Percentiles rank a stretch among this genome's conserved stretches.
Evolutionary conservation across 2,329 filamentous ascomycete species (phyloP).

Genomic region (Penicillium hordei): DNA sequence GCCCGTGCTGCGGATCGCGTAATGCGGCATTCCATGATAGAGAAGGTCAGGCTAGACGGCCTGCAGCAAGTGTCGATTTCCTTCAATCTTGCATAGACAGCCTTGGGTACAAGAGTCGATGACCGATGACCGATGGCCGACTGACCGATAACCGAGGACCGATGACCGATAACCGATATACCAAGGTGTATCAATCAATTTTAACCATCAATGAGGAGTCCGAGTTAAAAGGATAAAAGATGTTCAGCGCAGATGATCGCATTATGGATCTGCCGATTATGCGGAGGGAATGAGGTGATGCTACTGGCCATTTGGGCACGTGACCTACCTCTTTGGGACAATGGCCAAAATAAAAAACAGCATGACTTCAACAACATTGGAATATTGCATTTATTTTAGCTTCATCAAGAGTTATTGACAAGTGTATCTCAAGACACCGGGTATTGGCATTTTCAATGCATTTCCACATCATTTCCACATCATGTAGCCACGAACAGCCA

Average conservation of each 20-base stretch:
- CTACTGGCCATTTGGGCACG: not conserved
- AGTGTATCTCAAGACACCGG: conserved; percentile 7
- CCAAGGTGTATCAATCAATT: not conserved
- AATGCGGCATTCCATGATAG: conserved; percentile 23
- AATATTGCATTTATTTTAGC: conserved; percentile 1
- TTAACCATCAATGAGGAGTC: not conserved
- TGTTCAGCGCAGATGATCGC: not conserved
- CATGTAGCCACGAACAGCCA: conserved; percentile 13
- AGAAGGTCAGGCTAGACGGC: not conserved
- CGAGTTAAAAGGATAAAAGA: not conserved
- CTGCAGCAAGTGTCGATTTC: not conserved
- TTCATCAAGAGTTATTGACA: conserved; percentile 9
- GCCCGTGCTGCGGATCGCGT: conserved; percentile 32
- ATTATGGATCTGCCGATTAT: not conserved
- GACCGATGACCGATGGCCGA: not conserved
- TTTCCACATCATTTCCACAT: conserved; percentile 19
- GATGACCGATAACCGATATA: not conserved
- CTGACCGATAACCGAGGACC: not conserved
- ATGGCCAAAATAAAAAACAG: not conserved
- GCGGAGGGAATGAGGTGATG: not conserved
- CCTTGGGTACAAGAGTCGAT: not conserved
- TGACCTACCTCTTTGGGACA: conserved; percentile 1
- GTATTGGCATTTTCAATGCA: conserved; percentile 13
- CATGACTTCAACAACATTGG: not conserved
- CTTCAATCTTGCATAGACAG: not conserved